Evolutionary conservation across 2,329 filamentous ascomycete genomes (phyloP).

Genomic region (Fusarium camptoceras): DNA sequence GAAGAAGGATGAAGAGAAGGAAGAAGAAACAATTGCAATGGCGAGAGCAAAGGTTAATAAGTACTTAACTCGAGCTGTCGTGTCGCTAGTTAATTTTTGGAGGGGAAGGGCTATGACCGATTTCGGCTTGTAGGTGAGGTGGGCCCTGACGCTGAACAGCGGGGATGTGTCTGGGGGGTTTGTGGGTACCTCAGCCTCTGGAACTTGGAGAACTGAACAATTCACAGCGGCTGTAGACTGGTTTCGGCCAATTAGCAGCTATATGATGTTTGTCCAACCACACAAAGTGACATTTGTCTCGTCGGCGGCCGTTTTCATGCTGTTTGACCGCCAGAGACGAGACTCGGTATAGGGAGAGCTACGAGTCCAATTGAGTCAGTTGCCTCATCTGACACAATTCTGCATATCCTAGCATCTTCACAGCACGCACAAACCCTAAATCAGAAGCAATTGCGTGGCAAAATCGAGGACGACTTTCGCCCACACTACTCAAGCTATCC

Average conservation of each 20-base stretch:
- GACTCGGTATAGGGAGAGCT: neutral
- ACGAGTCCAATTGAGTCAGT: neutral
- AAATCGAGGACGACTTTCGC: conserved; percentile 10
- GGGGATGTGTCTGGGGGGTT: conserved; percentile 35
- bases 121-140: conserved; percentile 43
- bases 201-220: conserved; percentile 7
- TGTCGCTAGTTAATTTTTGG: conserved; percentile 14
- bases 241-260: conserved; percentile 27
- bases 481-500: conserved; percentile 22
- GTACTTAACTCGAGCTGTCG: conserved; percentile 35
- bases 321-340: conserved; percentile 4
- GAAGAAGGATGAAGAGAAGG: conserved; percentile 45
- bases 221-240: neutral
- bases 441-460: conserved; percentile 17
- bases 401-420: neutral
- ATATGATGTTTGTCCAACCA: conserved; percentile 18
- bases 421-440: neutral
- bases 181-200: conserved; percentile 8
- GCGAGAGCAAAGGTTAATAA: conserved; percentile 46
- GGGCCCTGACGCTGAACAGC: conserved; percentile 29
- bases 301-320: conserved; percentile 7
- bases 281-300: conserved; percentile 18
- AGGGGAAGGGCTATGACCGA: conserved; percentile 36
- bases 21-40: conserved; percentile 25
- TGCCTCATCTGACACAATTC: neutral